A percentile compares a stretch with the other conserved stretches of the same genome.
These are phyloP conservation scores for Xerocomellus intermedius DNA, from an alignment of 768 basidiomycete genomes.

Conservation along the genomic window DNA sequence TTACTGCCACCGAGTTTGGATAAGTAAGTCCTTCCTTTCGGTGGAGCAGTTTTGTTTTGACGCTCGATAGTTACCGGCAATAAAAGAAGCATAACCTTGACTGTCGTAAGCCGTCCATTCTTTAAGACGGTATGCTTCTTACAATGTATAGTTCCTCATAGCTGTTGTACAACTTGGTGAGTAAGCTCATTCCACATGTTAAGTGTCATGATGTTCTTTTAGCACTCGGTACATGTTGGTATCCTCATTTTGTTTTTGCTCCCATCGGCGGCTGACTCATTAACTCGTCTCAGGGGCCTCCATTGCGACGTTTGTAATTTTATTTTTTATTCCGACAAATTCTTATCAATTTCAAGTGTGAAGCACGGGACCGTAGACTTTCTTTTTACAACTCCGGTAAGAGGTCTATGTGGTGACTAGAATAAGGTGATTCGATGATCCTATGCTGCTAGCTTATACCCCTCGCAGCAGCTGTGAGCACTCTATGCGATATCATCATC, in stretches of 20 bases:
- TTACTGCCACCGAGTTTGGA: constrained; percentile 20
- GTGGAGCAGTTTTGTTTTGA: not conserved
- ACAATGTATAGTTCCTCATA: not conserved
- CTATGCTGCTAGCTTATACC: constrained; percentile 7
- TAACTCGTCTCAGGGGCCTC: not conserved
- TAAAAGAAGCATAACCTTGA: not conserved
- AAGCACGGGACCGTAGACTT: not conserved
- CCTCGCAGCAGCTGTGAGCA: not conserved
- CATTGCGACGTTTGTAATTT: constrained; percentile 1
- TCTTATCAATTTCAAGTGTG: not conserved
- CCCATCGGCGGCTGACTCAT: not conserved
- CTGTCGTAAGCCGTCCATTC: not conserved
- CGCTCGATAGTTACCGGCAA: not conserved
- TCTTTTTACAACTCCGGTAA: constrained; percentile 8
- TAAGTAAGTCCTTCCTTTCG: constrained; percentile 3
- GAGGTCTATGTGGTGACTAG: no score
- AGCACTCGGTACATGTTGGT: constrained; percentile 13
- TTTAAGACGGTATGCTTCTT: not conserved
- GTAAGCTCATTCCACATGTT: not conserved
- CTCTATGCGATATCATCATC: constrained; percentile 12
- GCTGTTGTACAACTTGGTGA: constrained; percentile 3
- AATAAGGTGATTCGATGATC: not conserved
- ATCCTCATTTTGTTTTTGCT: not conserved
- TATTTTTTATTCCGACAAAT: not conserved
- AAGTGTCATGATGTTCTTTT: not conserved